These are phyloP conservation scores for Penicillium sp. DNA, from an alignment of 2,329 filamentous ascomycete species.

Conservation along the genomic window DNA sequence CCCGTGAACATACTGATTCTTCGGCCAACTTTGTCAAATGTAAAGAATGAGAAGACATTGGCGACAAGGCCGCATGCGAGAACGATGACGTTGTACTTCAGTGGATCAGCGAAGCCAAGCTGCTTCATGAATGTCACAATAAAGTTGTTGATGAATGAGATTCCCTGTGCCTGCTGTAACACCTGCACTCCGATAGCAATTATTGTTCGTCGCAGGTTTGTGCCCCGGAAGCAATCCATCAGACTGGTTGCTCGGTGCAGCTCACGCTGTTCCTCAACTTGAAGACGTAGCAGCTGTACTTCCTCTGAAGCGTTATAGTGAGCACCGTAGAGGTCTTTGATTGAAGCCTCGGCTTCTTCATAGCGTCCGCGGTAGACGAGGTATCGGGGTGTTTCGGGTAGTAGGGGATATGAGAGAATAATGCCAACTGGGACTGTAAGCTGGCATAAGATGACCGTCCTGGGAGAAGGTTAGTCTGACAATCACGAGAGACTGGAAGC, in stretches of 20 bases:
- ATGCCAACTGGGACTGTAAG: conserved; percentile 8
- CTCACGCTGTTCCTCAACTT: conserved; percentile 5
- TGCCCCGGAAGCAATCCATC: conserved; percentile 13
- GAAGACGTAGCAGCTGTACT: conserved; percentile 4
- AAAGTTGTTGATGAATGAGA: conserved; percentile 17
- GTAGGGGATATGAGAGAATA: conserved; percentile 2
- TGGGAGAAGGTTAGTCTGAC: background rate
- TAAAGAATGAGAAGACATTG: conserved; percentile 13
- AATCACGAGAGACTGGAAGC: no score
- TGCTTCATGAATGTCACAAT: conserved; percentile 16
- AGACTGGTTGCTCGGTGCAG: conserved; percentile 4
- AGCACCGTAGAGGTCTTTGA: conserved; percentile 4
- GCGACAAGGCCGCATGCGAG: conserved; percentile 7
- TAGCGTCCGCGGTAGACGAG: conserved; percentile 4
- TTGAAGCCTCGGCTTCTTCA: conserved; percentile 3
- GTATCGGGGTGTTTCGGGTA: conserved; percentile 9
- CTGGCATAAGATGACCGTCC: conserved; percentile 7
- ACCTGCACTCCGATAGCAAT: conserved; percentile 14
- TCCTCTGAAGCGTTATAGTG: conserved; percentile 4
- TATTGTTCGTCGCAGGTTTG: conserved; percentile 6
- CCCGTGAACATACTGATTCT: conserved; percentile 7
- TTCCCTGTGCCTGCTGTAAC: conserved; percentile 18
- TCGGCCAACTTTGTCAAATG: conserved; percentile 10
- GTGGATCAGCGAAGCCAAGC: conserved; percentile 11
- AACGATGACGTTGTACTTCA: conserved; percentile 6